A percentile compares a stretch with the other conserved stretches of the same genome.
phyloP scores from a whole-genome alignment of 306 rosid genomes.

The cucumber (Cucumis sativus) region Cucumber_9930_V3 NC_026660.2:22824501-22825000 shows the following conservation, averaged over 20 bases:
- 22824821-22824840: slow-evolving; percentile 78
- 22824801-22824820: slow-evolving; percentile 59
- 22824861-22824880: slow-evolving; percentile 91
- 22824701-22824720: slow-evolving; percentile 55
- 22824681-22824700: slow-evolving; percentile 55
- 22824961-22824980: slow-evolving; percentile 65
- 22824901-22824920: slow-evolving; percentile 75
- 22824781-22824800: slow-evolving; percentile 77
- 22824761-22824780: slow-evolving; percentile 63
- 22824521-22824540: slow-evolving; percentile 59
- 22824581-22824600: slow-evolving; percentile 56
- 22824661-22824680: slow-evolving; percentile 67
- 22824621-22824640: slow-evolving; percentile 71
- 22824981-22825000: slow-evolving; percentile 70
- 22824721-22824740: slow-evolving; percentile 90
- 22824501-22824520: slow-evolving; percentile 59
- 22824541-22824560: slow-evolving; percentile 80
- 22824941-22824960: slow-evolving; percentile 89
- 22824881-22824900: slow-evolving; percentile 77
- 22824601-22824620: slow-evolving; percentile 54
- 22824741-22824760: slow-evolving; percentile 76
- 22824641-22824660: slow-evolving; percentile 74
- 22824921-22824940: slow-evolving; percentile 89
- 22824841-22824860: slow-evolving; percentile 88
- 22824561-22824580: slow-evolving; percentile 66